Evolutionary conservation across 495 filamentous ascomycete genomes (phyloP).

Genomic region (Lasiosphaeriaceae sp.): DNA sequence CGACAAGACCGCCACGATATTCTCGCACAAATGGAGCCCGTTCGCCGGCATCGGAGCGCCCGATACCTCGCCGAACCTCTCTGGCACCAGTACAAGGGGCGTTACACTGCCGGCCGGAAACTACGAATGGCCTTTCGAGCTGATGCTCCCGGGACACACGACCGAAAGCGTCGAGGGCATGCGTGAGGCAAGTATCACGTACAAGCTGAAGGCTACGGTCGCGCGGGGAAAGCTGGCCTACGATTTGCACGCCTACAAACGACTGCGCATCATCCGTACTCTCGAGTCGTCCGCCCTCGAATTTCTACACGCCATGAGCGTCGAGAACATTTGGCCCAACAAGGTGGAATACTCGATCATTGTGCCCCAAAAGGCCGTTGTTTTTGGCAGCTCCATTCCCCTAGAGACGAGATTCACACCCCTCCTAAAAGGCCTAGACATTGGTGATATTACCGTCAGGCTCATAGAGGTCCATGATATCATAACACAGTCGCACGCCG

Average conservation of each 20-base stretch:
- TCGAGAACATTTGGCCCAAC: slow-evolving; percentile 91
- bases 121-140: slow-evolving; percentile 87
- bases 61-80: not conserved
- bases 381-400: slow-evolving; percentile 79
- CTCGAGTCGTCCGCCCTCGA: slow-evolving; percentile 77
- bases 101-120: slow-evolving; percentile 69
- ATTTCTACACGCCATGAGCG: slow-evolving; percentile 82
- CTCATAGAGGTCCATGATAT: slow-evolving; percentile 76
- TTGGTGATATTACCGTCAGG: slow-evolving; percentile 70
- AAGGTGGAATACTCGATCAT: slow-evolving; percentile 91
- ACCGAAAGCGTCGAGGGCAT: slow-evolving; percentile 89
- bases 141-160: slow-evolving; percentile 68
- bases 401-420: slow-evolving; percentile 79
- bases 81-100: slow-evolving; percentile 27
- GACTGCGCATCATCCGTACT: slow-evolving; percentile 82
- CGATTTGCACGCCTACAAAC: slow-evolving; percentile 72
- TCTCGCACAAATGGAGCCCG: slow-evolving; percentile 44
- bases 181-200: slow-evolving; percentile 73
- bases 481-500: slow-evolving; percentile 45
- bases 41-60: slow-evolving; percentile 38
- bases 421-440: slow-evolving; percentile 77
- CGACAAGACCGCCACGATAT: slow-evolving; percentile 40
- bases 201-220: slow-evolving; percentile 83
- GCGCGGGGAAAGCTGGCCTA: slow-evolving; percentile 75
- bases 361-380: slow-evolving; percentile 83